Evolutionary conservation across 2,329 filamentous ascomycete genomes (phyloP).

Genomic region (Delphinella strobiligena): DNA sequence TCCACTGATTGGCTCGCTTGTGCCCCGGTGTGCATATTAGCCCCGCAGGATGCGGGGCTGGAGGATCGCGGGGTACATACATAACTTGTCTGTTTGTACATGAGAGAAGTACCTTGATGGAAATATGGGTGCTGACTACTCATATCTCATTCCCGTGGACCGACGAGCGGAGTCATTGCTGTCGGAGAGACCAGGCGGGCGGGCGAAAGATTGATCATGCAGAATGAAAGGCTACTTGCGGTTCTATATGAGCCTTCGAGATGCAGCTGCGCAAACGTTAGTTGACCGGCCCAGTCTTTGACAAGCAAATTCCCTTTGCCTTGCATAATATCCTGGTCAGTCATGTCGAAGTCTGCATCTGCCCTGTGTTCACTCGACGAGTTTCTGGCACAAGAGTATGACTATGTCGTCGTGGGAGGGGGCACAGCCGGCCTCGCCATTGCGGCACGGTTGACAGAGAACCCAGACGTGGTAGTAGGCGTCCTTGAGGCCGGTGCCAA

Average conservation of each 20-base stretch:
- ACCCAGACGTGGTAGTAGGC: slow-evolving; percentile 14
- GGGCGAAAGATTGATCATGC: too few relatives aligned
- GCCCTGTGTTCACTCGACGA: slow-evolving; percentile 18
- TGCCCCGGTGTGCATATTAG: background rate
- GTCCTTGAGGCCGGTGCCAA: slow-evolving; percentile 22
- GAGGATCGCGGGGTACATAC: background rate
- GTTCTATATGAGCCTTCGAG: too few relatives aligned
- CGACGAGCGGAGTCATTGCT: background rate
- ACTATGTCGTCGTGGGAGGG: slow-evolving; percentile 16
- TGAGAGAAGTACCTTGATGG: too few relatives aligned
- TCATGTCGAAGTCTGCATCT: too few relatives aligned
- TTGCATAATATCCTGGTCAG: too few relatives aligned
- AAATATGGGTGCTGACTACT: too few relatives aligned
- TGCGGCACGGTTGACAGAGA: slow-evolving; percentile 13
- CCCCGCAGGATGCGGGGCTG: background rate
- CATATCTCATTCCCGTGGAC: background rate
- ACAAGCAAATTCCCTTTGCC: too few relatives aligned
- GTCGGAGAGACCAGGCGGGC: too few relatives aligned
- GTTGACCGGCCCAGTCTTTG: too few relatives aligned
- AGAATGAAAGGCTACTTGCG: too few relatives aligned
- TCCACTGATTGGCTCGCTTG: background rate
- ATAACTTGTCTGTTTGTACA: too few relatives aligned
- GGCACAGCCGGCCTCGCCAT: slow-evolving; percentile 11
- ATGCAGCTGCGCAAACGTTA: too few relatives aligned
- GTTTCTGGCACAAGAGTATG: slow-evolving; percentile 15